Percentiles rank a stretch among this genome's conserved stretches.
Evolutionary conservation across 1,284 basidiomycete species (phyloP).

Genomic region (Pseudozyma hubeiensis): DNA sequence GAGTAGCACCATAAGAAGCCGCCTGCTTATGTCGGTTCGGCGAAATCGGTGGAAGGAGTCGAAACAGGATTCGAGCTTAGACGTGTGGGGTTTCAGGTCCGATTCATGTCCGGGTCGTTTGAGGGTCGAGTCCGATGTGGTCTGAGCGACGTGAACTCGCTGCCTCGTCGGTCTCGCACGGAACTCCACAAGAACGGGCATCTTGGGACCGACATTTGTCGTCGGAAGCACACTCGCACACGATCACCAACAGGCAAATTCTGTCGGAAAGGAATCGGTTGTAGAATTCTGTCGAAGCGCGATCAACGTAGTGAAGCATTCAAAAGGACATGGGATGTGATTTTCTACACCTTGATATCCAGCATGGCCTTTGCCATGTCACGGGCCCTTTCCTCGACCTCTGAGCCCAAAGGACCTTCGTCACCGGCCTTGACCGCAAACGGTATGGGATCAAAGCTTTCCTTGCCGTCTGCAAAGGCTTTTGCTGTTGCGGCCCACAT

Average conservation of each 20-base stretch:
- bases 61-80: background rate
- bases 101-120: background rate
- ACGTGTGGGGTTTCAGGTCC: background rate
- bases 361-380: conserved; percentile 35
- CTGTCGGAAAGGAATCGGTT: too few relatives aligned
- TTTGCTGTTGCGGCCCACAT: conserved; percentile 59
- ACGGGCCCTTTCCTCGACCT: conserved; percentile 45
- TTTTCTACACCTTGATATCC: conserved; percentile 21
- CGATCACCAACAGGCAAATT: too few relatives aligned
- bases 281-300: too few relatives aligned
- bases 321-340: too few relatives aligned
- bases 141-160: too few relatives aligned
- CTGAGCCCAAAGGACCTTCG: conserved; percentile 40
- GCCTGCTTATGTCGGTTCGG: too few relatives aligned
- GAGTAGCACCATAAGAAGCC: too few relatives aligned
- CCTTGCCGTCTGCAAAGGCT: conserved; percentile 29
- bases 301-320: too few relatives aligned
- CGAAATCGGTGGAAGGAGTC: background rate
- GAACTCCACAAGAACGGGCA: too few relatives aligned
- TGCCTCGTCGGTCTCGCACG: too few relatives aligned
- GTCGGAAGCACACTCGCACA: too few relatives aligned
- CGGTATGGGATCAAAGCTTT: conserved; percentile 39
- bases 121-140: background rate
- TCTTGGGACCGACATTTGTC: too few relatives aligned
- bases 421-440: conserved; percentile 45